Evolutionary conservation across 345 rosid species (phyloP).

Genomic region (Laguncularia racemosa): DNA sequence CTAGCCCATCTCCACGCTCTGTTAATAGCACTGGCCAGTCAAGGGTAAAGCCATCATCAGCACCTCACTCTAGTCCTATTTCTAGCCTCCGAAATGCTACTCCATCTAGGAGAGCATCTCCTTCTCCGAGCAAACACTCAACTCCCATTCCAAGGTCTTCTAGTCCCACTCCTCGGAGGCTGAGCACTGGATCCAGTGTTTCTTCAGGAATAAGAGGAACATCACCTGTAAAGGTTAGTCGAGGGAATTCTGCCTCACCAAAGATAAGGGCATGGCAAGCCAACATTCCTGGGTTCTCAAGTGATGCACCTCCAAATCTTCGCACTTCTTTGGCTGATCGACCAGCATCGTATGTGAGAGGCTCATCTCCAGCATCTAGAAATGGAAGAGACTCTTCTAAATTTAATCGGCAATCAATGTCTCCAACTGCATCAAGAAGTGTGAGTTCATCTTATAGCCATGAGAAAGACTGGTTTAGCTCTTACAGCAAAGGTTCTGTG

Average conservation of each 20-base stretch:
- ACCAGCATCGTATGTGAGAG: slow-evolving; percentile 90
- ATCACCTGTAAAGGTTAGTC: slow-evolving; percentile 59
- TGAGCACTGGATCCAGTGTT: slow-evolving; percentile 47
- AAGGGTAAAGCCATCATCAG: slow-evolving; percentile 80
- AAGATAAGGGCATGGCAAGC: slow-evolving; percentile 89
- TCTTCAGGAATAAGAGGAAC: slow-evolving; percentile 58
- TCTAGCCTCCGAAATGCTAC: slow-evolving; percentile 42
- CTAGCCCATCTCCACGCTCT: slow-evolving; percentile 84
- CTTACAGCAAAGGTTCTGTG: slow-evolving; percentile 78
- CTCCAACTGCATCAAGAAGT: slow-evolving; percentile 93
- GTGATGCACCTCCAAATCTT: slow-evolving; percentile 97
- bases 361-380: slow-evolving; percentile 95
- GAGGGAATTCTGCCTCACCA: slow-evolving; percentile 91
- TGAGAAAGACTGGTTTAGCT: slow-evolving; percentile 77
- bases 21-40: slow-evolving; percentile 52
- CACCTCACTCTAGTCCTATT: slow-evolving; percentile 65
- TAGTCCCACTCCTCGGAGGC: slow-evolving; percentile 73
- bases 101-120: slow-evolving; percentile 69
- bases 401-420: slow-evolving; percentile 78
- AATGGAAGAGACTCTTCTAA: slow-evolving; percentile 58
- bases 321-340: slow-evolving; percentile 92
- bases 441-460: slow-evolving; percentile 79
- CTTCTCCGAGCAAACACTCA: slow-evolving; percentile 63
- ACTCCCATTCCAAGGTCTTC: slow-evolving; percentile 57
- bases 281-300: slow-evolving; percentile 87